Evolutionary conservation across 164 flowering plant species (phyloP), one percentile per base, ranked within the genome.

Genomic region (Vitis cinerea): DNA sequence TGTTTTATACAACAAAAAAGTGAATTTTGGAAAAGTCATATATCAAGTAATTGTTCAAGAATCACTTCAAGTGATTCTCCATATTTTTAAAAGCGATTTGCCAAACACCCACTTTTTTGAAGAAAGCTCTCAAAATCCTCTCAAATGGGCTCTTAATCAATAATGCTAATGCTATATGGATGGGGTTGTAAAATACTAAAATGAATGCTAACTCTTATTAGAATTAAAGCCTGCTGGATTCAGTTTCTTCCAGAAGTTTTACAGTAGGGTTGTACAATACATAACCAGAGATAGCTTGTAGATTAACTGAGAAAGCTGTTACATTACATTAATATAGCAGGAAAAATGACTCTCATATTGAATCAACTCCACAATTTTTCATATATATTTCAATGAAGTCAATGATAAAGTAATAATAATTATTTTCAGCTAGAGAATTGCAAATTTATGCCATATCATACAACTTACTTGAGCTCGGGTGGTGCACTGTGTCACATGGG

Each of bases 401-500:
- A 37, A 37, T 37, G 44, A 37, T 37, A 37, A 6, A 37, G 44
- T 37, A 37, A 37, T 37, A 37, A 37, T 37, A 37, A 37, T 6
- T 3, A 37, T 37, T 37, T 37, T 37, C 44, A 37, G 4, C 44
- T 37, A 37, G 44, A 37, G 44, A 37, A 37, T 37, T 37, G 44
- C 44, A 37, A 3, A 37, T 37, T 3, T 37, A 37, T 37, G 44
- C 44, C 44, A 37, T 37, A 37, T 37, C 44, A 37, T 12, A 2
- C 48, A 59, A 79, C 93, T 84, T 79, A 95, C 99, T 72, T 90
- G 98, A 63, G 88, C 71, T 82, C 69, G 85, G 73, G 71, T 75
- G 17, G 94, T 84, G 78, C 95, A 86, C 48, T 85, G 82, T 9
- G 97, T 96, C 37, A 96, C 91, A 76, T 93, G 99, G 54, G 99